Base-by-base conservation (phyloP, 2,329 filamentous ascomycete genomes). In the Colletotrichum horii region DNA sequence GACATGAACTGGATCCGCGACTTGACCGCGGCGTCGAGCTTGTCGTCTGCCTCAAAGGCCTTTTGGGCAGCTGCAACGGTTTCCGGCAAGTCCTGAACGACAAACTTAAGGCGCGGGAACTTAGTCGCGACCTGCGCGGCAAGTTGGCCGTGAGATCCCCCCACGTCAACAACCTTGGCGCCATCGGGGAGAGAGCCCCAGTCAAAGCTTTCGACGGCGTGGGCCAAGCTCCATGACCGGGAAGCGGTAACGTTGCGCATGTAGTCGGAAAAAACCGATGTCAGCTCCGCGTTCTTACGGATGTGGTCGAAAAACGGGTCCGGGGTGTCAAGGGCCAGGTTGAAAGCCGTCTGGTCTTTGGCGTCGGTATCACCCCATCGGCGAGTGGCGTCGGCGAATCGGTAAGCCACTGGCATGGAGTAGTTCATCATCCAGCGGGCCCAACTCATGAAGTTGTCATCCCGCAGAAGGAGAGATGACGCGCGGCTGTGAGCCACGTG, bases 271-370 rank as follows among this genome's bases (percentile, higher is more conserved):
- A 85, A 86, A 15, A 80, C 67, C 5, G 73, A 66, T 3, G 74
- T 78, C 9, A 77, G 60, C 4, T 82, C 80, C 3, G 79, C 77
- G 11, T 78, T 62, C 34, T 66, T 70, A 8, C 77, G 71, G 11
- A 85, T 76, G 70, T 83, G 80, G 14, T 83, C 80, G 72, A 85
- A 87, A 74, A 84, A 82, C 1, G 81, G 77, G 15, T 79, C 19
- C 4, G 81, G 77, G 2, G 76, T 81, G 6, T 78, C 66, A 11
- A 79, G 66, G 19, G 84, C 82, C 22, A 85, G 61, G 28, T 79
- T 82, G 38, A 80, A 83, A 1, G 81, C 81, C 0, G 82, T 83
- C 52, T 83, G 77, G 19, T 77, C 78, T 8, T 78, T 79, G 15
- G 67, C 75, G 4, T 77, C 77, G 7, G 77, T 80, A 4, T 74